A percentile compares a stretch with the other conserved stretches of the same genome.
Evolutionary conservation across 768 basidiomycete genomes (phyloP).

Genomic region (Kwoniella dendrophila): DNA sequence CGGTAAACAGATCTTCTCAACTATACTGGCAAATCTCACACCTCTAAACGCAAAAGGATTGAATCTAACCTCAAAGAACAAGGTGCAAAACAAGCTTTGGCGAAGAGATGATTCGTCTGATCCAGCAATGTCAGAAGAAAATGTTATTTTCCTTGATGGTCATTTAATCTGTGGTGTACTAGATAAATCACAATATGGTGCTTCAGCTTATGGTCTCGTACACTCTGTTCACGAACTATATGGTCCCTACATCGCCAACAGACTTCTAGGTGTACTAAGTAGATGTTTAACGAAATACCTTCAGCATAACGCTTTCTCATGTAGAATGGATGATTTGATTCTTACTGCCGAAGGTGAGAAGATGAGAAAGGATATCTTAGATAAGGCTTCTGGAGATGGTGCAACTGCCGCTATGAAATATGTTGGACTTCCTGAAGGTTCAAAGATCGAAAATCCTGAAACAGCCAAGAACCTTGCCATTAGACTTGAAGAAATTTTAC

Average conservation of each 20-base stretch:
- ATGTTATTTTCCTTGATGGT: slow-evolving; percentile 87
- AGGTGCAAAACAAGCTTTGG: slow-evolving; percentile 86
- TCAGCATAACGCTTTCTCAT: slow-evolving; percentile 95
- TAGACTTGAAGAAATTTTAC: slow-evolving; percentile 85
- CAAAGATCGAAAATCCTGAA: slow-evolving; percentile 55
- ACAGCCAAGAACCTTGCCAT: slow-evolving; percentile 55
- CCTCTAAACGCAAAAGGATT: slow-evolving; percentile 76
- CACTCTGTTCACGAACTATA: slow-evolving; percentile 97
- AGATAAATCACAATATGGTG: slow-evolving; percentile 97
- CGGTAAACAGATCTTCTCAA: slow-evolving; percentile 96
- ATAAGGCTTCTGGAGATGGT: slow-evolving; percentile 70
- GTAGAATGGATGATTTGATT: slow-evolving; percentile 96
- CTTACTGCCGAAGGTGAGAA: slow-evolving; percentile 79
- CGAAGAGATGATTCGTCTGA: slow-evolving; percentile 53
- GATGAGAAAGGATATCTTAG: slow-evolving; percentile 68
- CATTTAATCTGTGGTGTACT: slow-evolving; percentile 90
- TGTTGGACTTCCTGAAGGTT: slow-evolving; percentile 61
- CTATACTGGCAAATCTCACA: slow-evolving; percentile 87
- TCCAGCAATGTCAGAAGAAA: slow-evolving; percentile 74
- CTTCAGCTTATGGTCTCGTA: slow-evolving; percentile 91
- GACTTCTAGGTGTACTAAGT: slow-evolving; percentile 87
- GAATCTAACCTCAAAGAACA: slow-evolving; percentile 80
- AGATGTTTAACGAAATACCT: slow-evolving; percentile 95
- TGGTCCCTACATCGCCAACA: slow-evolving; percentile 83
- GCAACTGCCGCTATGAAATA: slow-evolving; percentile 82